Percentiles rank a stretch among this genome's conserved stretches.
phyloP scores from a whole-genome alignment of 805 yeast species.

The Starmerella khaoyaiensis region DNA sequence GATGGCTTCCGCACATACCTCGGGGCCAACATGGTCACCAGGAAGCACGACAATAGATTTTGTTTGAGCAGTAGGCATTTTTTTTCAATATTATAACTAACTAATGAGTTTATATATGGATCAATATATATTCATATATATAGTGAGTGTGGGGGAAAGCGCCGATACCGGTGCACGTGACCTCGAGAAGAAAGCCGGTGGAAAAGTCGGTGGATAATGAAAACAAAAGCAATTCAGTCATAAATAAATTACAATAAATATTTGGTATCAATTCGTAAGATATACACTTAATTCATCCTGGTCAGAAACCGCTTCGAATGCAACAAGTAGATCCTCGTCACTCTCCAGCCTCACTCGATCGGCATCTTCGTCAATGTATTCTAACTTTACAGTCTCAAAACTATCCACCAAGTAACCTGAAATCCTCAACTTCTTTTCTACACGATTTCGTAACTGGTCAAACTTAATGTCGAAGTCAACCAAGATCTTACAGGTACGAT shows the following conservation, averaged over 20 bases:
- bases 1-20: conserved; percentile 78
- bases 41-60: conserved; percentile 80
- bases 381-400: too few species aligned
- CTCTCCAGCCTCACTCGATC: conserved; percentile 77
- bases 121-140: too few species aligned
- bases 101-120: too few species aligned
- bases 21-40: conserved; percentile 96
- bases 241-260: conserved; percentile 1
- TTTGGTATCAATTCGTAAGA: conserved; percentile 3
- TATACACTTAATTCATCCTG: conserved; percentile 15
- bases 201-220: not conserved
- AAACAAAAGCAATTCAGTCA: not conserved
- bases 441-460: conserved; percentile 42
- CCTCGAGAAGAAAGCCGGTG: too few species aligned
- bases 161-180: conserved; percentile 1
- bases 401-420: too few species aligned
- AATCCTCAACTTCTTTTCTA: conserved; percentile 43
- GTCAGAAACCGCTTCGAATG: conserved; percentile 36
- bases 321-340: conserved; percentile 80
- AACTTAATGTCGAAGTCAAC: conserved; percentile 42
- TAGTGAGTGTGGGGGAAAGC: not conserved
- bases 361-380: conserved; percentile 86
- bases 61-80: conserved; percentile 8
- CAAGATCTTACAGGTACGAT: conserved; percentile 46
- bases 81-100: too few species aligned